These are phyloP conservation scores for Debaryomyces tyrocola DNA, from an alignment of 805 yeast species.

Conservation along the genomic window DNA sequence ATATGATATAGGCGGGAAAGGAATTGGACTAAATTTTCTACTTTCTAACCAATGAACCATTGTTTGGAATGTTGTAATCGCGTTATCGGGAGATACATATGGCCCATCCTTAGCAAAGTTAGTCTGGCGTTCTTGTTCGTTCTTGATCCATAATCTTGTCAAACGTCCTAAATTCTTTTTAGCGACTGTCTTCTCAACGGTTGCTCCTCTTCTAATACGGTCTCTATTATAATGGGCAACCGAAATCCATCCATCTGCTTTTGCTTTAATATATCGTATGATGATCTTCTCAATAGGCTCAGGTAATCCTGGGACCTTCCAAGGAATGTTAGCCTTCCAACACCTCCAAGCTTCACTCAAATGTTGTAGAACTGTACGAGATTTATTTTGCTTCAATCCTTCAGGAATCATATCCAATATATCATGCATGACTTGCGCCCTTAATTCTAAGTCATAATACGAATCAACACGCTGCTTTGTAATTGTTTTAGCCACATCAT, in stretches of 20 bases:
- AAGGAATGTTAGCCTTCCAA: constrained; percentile 98
- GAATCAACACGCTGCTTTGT: constrained; percentile 96
- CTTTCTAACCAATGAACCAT: constrained; percentile 91
- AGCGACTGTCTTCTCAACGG: constrained; percentile 92
- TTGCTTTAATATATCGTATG: constrained; percentile 86
- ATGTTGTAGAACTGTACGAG: constrained; percentile 87
- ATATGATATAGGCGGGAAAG: constrained; percentile 89
- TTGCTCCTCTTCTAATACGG: constrained; percentile 82
- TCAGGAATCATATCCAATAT: constrained; percentile 97
- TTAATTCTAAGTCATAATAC: constrained; percentile 85
- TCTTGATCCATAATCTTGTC: constrained; percentile 88
- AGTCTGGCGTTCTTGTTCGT: constrained; percentile 87
- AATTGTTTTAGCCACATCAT: constrained; percentile 88
- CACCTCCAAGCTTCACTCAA: constrained; percentile 98
- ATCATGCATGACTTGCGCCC: constrained; percentile 95
- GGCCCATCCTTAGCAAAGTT: constrained; percentile 85
- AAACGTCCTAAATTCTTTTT: constrained; percentile 90
- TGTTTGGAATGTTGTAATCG: constrained; percentile 79
- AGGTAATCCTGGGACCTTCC: constrained; percentile 97
- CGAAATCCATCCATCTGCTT: constrained; percentile 95
- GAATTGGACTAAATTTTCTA: constrained; percentile 80
- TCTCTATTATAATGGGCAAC: constrained; percentile 93
- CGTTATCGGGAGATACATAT: constrained; percentile 80
- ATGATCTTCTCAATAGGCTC: constrained; percentile 84
- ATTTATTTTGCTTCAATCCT: constrained; percentile 81